Evolutionary conservation across 306 rosid species (phyloP), one percentile per base, ranked within the genome.

Genomic region (Pterocarpus santalinus): DNA sequence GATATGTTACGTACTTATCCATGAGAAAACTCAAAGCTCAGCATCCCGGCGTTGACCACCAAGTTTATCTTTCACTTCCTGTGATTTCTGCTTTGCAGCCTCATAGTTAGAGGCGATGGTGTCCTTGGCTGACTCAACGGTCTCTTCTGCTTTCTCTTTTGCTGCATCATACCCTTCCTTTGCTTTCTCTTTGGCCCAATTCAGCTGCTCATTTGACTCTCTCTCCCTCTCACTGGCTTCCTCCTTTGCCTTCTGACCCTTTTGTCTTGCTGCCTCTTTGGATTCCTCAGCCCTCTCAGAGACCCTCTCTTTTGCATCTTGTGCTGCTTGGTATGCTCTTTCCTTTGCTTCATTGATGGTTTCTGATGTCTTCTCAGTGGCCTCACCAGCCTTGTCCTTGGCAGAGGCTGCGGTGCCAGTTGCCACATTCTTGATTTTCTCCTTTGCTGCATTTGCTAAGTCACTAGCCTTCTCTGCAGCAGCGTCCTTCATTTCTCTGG

Each of bases 21-120:
- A 10, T 12, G 11, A 2, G 34, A 52, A 12, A 7, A n/a, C 43
- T 90, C 77, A 92, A 65, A 92, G 94, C 87, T 90, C 97, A 49
- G 88, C 88, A 71, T 89, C 88, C 0, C 88, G 64, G 36, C 52
- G 69, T 76, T 79, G 16, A n/a, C 87, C 88, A 1, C 75, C 82
- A 4, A 58, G 5, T 1, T 53, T 77, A 2, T 85, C 86, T 43
- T 85, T 83, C 0, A 86, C 56, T 14, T 84, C 9, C 43, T 86
- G 68, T 7, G 92, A 63, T 79, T 83, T 78, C 0, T 87, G 46
- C 84, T 81, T 87, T 0, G 89, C 82, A 28, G 91, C 70, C 8
- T 77, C 81, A 8, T 65, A 79, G 70, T 83, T 66, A 32, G 85
- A 85, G 17, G 61, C 66, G 17, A 55, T 47, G 11, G 78, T 85